These are phyloP conservation scores for Starmerella apis DNA, from an alignment of 805 yeast genomes.

Conservation along the genomic window DNA sequence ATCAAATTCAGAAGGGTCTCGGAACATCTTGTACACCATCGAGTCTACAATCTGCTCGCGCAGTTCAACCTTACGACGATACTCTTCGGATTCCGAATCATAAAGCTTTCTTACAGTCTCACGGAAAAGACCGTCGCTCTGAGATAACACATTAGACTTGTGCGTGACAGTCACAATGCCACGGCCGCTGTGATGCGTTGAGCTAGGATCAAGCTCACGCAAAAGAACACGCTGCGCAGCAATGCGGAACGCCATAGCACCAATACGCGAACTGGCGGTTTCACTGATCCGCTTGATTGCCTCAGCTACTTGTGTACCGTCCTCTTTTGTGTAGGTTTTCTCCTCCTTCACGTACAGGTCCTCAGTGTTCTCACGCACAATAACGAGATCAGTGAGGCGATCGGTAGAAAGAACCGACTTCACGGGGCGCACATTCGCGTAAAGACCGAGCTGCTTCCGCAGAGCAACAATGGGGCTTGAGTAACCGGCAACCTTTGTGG, in stretches of 20 bases:
- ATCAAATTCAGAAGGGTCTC: constrained; percentile 95
- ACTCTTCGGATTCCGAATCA: constrained; percentile 40
- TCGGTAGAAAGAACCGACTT: constrained; percentile 80
- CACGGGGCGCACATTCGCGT: constrained; percentile 96
- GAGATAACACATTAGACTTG: constrained; percentile 88
- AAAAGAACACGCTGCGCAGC: constrained; percentile 82
- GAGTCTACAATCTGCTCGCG: constrained; percentile 98
- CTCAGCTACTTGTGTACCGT: constrained; percentile 88
- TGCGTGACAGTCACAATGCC: constrained; percentile 87
- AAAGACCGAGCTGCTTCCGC: constrained; percentile 86
- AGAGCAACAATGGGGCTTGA: constrained; percentile 98
- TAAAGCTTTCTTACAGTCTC: constrained; percentile 64
- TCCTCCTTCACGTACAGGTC: constrained; percentile 95
- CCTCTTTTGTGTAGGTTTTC: constrained; percentile 48
- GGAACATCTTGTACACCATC: constrained; percentile 97
- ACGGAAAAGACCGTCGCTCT: constrained; percentile 91
- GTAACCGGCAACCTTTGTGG: constrained; percentile 88
- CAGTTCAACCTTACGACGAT: constrained; percentile 44
- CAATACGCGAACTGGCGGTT: constrained; percentile 73
- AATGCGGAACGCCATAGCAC: constrained; percentile 82
- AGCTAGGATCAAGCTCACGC: constrained; percentile 41
- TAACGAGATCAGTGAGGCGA: constrained; percentile 91
- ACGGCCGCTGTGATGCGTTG: constrained; percentile 36
- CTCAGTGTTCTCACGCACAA: constrained; percentile 97
- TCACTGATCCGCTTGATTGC: constrained; percentile 95